Evolutionary conservation across 495 filamentous ascomycete species (phyloP), one percentile per base, ranked within the genome.

Genomic region (Trichoderma erinaceum): DNA sequence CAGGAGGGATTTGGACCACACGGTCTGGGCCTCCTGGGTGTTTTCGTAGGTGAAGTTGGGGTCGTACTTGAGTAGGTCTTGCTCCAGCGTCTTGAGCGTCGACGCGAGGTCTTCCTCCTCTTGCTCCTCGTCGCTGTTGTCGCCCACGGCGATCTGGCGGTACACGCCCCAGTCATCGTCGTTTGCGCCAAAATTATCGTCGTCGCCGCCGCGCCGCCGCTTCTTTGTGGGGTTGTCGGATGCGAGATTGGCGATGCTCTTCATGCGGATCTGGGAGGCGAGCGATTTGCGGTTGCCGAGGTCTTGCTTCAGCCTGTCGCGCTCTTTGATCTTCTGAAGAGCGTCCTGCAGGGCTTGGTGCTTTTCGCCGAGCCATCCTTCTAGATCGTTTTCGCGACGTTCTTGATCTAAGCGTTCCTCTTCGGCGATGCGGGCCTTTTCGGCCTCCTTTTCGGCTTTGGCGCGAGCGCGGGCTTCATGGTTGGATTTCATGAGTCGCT

Each of bases 161-260:
- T 99, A 99, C 16, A 99, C 92, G 66, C 90, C 90, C 95, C 95
- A 99, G 76, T 99, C 95, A 68, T 94, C 92, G 71, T 99, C 95
- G 74, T 99, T 95, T 43, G 94, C 93, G 67, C 95, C 95, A 74
- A 99, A 99, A 68, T 90, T 91, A 74, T 99, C 95, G 72, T 99
- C 95, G 71, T 90, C 80, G 27, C 78, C 81, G 21, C 89, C 89
- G 13, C 91, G 84, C 29, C 95, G 85, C 46, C 93, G 86, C 74
- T 94, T 94, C 76, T 92, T 80, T 8, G 81, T 78, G 0, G 94
- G 93, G 23, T 87, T 88, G 77, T 99, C 95, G 0, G 93, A 92
- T 18, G 95, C 95, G 2, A 99, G 88, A 71, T 96, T 97, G 50
- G 95, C 96, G n/a, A 99, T 89, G 18, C 87, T 92, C 79, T 98